A percentile compares a stretch with the other conserved stretches of the same genome.
phyloP scores from a whole-genome alignment of 345 rosid species.

The Pelargonium nanum region DNA sequence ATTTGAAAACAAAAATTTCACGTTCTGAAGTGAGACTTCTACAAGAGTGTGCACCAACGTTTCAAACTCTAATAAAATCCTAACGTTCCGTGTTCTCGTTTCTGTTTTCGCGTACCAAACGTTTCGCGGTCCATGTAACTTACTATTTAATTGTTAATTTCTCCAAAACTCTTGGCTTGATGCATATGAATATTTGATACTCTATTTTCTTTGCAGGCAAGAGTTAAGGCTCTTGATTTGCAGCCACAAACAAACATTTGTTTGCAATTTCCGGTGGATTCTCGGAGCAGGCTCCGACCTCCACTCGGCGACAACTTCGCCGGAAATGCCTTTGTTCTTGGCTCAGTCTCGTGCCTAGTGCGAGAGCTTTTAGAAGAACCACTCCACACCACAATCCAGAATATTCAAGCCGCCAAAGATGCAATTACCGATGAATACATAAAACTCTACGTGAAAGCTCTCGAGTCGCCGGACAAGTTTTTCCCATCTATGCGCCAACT shows the following conservation, averaged over 20 bases:
- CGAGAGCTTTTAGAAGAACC: slow-evolving; percentile 9
- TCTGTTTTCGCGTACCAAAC: too few species aligned
- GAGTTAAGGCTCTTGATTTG: slow-evolving; percentile 9
- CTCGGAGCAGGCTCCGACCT: slow-evolving; percentile 12
- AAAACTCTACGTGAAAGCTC: slow-evolving; percentile 13
- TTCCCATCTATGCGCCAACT: slow-evolving; percentile 17
- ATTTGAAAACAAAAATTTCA: too few species aligned
- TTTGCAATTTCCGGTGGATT: slow-evolving; percentile 17
- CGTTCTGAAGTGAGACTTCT: too few species aligned
- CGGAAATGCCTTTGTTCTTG: slow-evolving; percentile 19
- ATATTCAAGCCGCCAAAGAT: slow-evolving; percentile 12
- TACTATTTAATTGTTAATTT: too few species aligned
- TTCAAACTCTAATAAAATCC: too few species aligned
- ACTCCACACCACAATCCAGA: slow-evolving; percentile 8
- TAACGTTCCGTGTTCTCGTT: too few species aligned
- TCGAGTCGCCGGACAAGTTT: slow-evolving; percentile 15
- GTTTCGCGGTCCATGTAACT: too few species aligned
- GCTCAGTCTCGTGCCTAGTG: slow-evolving; percentile 14
- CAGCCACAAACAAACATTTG: slow-evolving; percentile 13
- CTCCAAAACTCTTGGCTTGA: too few species aligned
- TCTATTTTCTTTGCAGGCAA: slow-evolving; percentile 7
- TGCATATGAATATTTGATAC: too few species aligned
- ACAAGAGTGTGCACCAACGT: too few species aligned
- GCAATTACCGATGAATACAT: slow-evolving; percentile 10
- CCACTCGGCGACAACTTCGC: slow-evolving; percentile 15